Base-by-base conservation (phyloP, 768 basidiomycete species). In the Suillus sp. region DNA sequence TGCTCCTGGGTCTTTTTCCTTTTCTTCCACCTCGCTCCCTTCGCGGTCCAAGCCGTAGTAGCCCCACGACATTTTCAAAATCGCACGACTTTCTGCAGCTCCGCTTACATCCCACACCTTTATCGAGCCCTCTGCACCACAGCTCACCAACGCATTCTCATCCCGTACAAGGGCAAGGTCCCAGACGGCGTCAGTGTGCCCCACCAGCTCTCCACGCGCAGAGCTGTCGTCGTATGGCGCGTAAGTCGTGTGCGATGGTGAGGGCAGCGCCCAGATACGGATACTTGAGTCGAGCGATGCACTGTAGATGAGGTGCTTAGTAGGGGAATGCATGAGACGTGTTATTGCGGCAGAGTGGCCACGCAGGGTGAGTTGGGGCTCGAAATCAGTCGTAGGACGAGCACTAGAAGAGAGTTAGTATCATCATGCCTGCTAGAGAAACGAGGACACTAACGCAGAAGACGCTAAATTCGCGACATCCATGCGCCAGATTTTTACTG, bases 141-240 rank as follows among this genome's bases (percentile, higher is more conserved):
- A 94, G 67, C 91, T 93, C 62, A 96, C 92, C 47, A 99, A 82
- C 9, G 90, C 88, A 62, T 85, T 86, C 73, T 93, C 91, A 65
- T 92, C 90, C 61, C 92, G 84, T 32, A 94, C 85, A 25, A 96
- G 84, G 11, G 92, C 90, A 58, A 99, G 79, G 72, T 95, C 97
- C 97, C 97, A 99, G 30, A 98, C 91, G 6, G 94, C 94, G 72
- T 99, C 96, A 5, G 94, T 93, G 74, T 97, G 94, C 4, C 96
- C 95, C 35, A 96, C 87, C 34, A 99, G 83, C 67, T 91, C 88
- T 38, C 90, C 90, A 42, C 91, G 84, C 34, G 87, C 83, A 4
- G 89, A 83, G 0, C 87, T 87, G 56, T 91, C 84, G 69, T 99
- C 95, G 73, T 92, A 95, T 0, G 95, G 89, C 1, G 92, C 91